Evolutionary conservation across 495 filamentous ascomycete species (phyloP).

Genomic region (Lichenothelia convexa): DNA sequence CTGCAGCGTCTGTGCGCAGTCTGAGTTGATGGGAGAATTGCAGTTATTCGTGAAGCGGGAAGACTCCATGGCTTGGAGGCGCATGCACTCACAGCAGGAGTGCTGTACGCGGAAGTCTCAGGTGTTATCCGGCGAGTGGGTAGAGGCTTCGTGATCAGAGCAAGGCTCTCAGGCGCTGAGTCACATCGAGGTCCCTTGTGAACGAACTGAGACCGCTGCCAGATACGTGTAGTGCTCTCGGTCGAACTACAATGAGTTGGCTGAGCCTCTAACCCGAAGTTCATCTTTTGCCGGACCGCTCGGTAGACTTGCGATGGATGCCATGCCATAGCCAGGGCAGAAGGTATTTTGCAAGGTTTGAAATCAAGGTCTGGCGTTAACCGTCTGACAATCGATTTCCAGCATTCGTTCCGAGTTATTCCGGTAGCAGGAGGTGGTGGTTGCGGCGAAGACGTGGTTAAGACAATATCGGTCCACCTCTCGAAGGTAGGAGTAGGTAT

Average conservation of each 20-base stretch:
- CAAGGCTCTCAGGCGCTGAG: slow-evolving; percentile 31
- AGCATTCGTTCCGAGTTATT: slow-evolving; percentile 36
- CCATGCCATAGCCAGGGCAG: slow-evolving; percentile 1
- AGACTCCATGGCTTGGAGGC: slow-evolving; percentile 33
- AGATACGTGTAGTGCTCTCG: slow-evolving; percentile 4
- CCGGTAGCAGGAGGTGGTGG: slow-evolving; percentile 29
- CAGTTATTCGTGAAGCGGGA: slow-evolving; percentile 62
- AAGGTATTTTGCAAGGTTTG: slow-evolving; percentile 3
- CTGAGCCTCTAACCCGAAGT: too few species aligned
- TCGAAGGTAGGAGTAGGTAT: slow-evolving; percentile 77
- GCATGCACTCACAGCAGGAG: slow-evolving; percentile 77
- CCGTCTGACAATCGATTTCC: slow-evolving; percentile 58
- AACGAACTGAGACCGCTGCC: slow-evolving; percentile 16
- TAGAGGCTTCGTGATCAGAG: slow-evolving; percentile 46
- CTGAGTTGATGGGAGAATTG: slow-evolving; percentile 63
- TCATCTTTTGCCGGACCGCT: too few species aligned
- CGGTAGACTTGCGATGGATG: slow-evolving; percentile 1
- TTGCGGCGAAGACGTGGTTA: slow-evolving; percentile 54
- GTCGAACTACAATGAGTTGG: not conserved
- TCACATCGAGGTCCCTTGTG: slow-evolving; percentile 17
- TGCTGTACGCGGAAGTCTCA: slow-evolving; percentile 50
- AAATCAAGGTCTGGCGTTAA: slow-evolving; percentile 56
- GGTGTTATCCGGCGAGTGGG: slow-evolving; percentile 71
- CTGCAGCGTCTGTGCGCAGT: slow-evolving; percentile 44
- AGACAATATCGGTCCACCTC: slow-evolving; percentile 78